Evolutionary conservation across 208 protist species (phyloP), one percentile per base, ranked within the genome.

Genomic region (Acanthamoeba lenticulata): DNA sequence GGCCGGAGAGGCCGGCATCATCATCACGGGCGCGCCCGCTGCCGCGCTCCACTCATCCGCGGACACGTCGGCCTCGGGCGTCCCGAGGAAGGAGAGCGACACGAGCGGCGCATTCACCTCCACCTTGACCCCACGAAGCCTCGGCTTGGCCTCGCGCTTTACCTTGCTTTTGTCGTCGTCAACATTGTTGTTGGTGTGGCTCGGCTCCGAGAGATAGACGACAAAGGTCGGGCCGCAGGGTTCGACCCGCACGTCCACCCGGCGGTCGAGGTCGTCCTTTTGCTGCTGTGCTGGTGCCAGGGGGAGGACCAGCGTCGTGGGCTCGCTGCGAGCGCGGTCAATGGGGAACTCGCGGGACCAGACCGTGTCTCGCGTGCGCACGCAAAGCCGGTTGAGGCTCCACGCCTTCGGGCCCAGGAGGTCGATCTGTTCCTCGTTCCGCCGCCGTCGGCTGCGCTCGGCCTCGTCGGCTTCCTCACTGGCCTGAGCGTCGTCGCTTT

Each of bases 261-360:
- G n/a, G 3, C 65, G 36, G 38, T 52, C 42, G 69, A 13, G 24
- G 21, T 44, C 19, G 72, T n/a, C n/a, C n/a, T n/a, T n/a, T n/a
- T n/a, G n/a, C n/a, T n/a, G n/a, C n/a, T n/a, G n/a, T n/a, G n/a
- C n/a, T n/a, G n/a, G n/a, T n/a, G n/a, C n/a, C n/a, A n/a, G n/a
- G n/a, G n/a, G n/a, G n/a, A n/a, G n/a, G n/a, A 40, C 36, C 42
- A 83, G 38, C 38, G 9, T 34, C 36, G 49, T 34, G 19, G 34
- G 44, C 27, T 83, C 21, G 11, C 17, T 13, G 13, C 42, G 42
- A 52, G 42, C 27, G 4, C 72, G 15, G 36, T 90, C 83, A 29
- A 90, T 90, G 17, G 47, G 52, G 47, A 90, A 72, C 47, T 90
- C 83, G 57, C 36, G 32, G 13, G 83, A 90, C 83, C 83, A 90